Evolutionary conservation across 1,139 yeast species (phyloP), one percentile per base, ranked within the genome.

Genomic region (Candida glucosophila): DNA sequence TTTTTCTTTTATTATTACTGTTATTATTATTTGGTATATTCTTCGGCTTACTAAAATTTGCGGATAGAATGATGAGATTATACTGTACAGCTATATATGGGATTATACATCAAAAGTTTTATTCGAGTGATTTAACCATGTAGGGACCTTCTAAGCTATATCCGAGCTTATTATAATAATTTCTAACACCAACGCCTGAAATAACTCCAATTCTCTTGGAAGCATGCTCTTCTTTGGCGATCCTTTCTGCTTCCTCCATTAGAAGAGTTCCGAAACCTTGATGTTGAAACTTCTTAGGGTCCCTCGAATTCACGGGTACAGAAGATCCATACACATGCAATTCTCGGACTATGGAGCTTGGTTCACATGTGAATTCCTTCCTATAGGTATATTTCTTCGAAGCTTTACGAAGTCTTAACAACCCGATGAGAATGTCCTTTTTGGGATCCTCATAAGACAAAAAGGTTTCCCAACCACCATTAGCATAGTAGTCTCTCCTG

Each of bases 391-490:
- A 77, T 45, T 82, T 81, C 52, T 85, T 82, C 1, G 93, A 72
- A 15, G 97, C 93, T 52, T 83, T 77, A 44, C 99, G 72, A 34
- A 90, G 67, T 40, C 99, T 69, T 34, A 90, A 61, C 30, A 90
- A 64, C 7, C 98, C 99, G 54, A 90, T 85, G 39, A 90, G 66
- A 34, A 90, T 90, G 55, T 90, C 99, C 54, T 90, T 90, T 52
- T 83, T 82, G 24, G 98, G 98, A 55, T 92, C 98, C 55, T 90
- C 99, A 51, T 92, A 90, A 17, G 94, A 78, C 37, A 90, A 59
- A 48, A 90, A 90, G 0, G 99, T 90, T 57, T 90, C 97, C 99
- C 99, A 90, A 17, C 99, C 98, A 20, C 95, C 98, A 46, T 90
- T 90, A 23, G 99, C 99, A 37, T 80, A 79, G 55, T 90, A 90